Evolutionary conservation across 305 asterid species (phyloP).

Genomic region (Solanum hybrid): DNA sequence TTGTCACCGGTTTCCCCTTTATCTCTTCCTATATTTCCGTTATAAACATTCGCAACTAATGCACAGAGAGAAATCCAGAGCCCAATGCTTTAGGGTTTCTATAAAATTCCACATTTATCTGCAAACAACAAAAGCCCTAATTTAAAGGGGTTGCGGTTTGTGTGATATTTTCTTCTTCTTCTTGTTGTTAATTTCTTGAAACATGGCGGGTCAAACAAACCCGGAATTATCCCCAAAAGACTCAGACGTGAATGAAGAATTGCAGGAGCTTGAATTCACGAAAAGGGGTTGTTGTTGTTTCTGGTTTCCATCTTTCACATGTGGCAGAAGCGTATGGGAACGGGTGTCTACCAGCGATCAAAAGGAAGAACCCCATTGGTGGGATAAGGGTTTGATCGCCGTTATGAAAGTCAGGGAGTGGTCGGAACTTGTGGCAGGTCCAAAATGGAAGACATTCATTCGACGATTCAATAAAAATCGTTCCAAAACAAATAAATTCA

Average conservation of each 20-base stretch:
- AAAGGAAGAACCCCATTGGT: conserved; percentile 15
- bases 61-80: neutral
- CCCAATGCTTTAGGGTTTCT: neutral
- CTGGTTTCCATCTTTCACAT: conserved; percentile 38
- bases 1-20: conserved; percentile 6
- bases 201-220: conserved; percentile 9
- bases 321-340: conserved; percentile 42
- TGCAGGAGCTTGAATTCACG: conserved; percentile 22
- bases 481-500: conserved; percentile 31
- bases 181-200: neutral
- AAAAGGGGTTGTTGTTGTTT: conserved; percentile 40
- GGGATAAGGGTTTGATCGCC: conserved; percentile 35
- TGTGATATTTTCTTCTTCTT: neutral
- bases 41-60: neutral
- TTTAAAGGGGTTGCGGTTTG: conserved; percentile 2
- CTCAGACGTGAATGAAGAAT: conserved; percentile 21
- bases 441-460: conserved; percentile 74
- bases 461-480: conserved; percentile 45
- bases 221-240: conserved; percentile 17
- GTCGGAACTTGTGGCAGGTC: conserved; percentile 82
- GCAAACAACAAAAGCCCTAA: conserved; percentile 6
- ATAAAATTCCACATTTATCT: neutral
- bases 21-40: conserved; percentile 11
- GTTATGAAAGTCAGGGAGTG: conserved; percentile 47
- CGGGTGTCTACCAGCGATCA: conserved; percentile 27